Conservation (phyloP, 139 green algal genomes). For the Chlorella vulgaris region DNA sequence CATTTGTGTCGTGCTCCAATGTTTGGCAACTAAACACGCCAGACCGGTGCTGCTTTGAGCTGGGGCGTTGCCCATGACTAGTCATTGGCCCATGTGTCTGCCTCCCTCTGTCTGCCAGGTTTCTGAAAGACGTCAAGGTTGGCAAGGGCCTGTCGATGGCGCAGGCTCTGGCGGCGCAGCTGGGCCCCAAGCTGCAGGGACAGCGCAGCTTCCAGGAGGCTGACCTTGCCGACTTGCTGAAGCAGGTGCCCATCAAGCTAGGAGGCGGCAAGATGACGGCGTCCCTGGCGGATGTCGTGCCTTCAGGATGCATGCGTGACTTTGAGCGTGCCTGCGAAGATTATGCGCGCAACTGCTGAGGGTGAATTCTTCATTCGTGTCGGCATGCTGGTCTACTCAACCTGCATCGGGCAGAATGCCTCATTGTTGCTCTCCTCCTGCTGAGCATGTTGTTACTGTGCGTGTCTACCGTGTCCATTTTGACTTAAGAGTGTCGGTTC, state of each 20-base stretch:
- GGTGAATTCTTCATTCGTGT: no score
- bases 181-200: conserved; percentile 31
- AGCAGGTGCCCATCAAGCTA: conserved; percentile 42
- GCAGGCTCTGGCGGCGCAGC: conserved; percentile 27
- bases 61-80: not conserved
- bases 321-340: conserved; percentile 40
- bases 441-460: not conserved
- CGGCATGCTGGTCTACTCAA: no score
- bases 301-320: conserved; percentile 29
- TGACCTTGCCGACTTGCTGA: conserved; percentile 21
- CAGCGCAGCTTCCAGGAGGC: not conserved
- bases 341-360: conserved; percentile 30
- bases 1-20: not conserved
- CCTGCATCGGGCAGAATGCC: no score
- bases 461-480: no score
- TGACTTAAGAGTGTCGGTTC: no score
- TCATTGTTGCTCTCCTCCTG: no score
- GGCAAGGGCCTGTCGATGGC: conserved; percentile 28
- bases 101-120: not conserved
- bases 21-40: not conserved
- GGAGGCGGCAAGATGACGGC: conserved; percentile 36
- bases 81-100: not conserved
- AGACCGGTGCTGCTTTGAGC: not conserved
- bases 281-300: conserved; percentile 32
- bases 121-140: conserved; percentile 41